A percentile compares a stretch with the other conserved stretches of the same genome.
Evolutionary conservation across 1,284 basidiomycete genomes (phyloP).

Genomic region (Anthracocystis panici-leucophaei): DNA sequence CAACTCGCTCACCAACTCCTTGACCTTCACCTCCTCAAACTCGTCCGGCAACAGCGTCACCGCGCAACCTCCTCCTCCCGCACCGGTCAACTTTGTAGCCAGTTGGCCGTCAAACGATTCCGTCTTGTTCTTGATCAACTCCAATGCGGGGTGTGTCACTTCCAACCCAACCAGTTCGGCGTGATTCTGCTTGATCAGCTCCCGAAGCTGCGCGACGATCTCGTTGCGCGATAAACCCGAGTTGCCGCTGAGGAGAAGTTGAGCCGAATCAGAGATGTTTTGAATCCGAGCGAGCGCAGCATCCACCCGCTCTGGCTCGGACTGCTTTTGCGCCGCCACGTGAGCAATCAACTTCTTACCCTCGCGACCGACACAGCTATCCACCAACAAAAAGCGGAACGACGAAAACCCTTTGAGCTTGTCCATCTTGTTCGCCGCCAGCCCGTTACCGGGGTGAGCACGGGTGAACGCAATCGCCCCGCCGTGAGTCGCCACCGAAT

Average conservation of each 20-base stretch:
- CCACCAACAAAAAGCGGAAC: constrained; percentile 84
- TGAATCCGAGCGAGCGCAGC: constrained; percentile 49
- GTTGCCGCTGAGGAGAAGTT: constrained; percentile 40
- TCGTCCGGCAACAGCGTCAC: constrained; percentile 94
- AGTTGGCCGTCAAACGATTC: constrained; percentile 75
- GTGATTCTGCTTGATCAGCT: constrained; percentile 86
- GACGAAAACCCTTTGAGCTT: constrained; percentile 79
- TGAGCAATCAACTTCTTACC: constrained; percentile 94
- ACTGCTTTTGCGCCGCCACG: constrained; percentile 80
- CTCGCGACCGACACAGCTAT: constrained; percentile 90
- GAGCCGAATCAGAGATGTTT: constrained; percentile 56
- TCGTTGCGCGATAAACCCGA: constrained; percentile 32
- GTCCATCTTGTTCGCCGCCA: constrained; percentile 81
- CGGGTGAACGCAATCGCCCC: constrained; percentile 92
- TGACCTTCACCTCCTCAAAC: constrained; percentile 58
- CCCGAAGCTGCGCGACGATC: constrained; percentile 37
- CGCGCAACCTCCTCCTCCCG: constrained; percentile 97
- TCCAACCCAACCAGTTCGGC: constrained; percentile 84
- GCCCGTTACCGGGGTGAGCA: constrained; percentile 75
- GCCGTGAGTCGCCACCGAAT: constrained; percentile 91
- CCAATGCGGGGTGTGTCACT: constrained; percentile 91
- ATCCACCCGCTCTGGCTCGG: constrained; percentile 72
- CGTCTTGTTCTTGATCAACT: constrained; percentile 82
- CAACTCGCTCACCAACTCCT: constrained; percentile 47
- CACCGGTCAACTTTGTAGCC: constrained; percentile 96